Evolutionary conservation across 352 stramenopile genomes (phyloP), one percentile per base, ranked within the genome.

Genomic region (Phytophthora tubulina): DNA sequence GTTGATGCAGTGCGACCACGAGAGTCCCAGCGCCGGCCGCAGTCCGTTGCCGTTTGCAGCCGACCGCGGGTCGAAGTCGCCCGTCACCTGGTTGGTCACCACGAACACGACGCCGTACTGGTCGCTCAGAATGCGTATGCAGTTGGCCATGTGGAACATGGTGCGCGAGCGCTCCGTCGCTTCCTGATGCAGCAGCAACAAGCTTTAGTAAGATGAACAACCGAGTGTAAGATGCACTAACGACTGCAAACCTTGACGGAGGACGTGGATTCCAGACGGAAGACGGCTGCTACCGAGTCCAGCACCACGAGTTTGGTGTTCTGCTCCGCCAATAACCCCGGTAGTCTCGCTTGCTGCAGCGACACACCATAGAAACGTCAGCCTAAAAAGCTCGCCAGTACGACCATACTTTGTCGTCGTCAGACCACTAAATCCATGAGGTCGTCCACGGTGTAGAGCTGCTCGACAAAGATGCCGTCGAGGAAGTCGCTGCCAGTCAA

Each of bases 1-100:
- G 70, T 94, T 94, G 73, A 96, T 79, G 76, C 89, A 96, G 75
- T 91, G 85, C 33, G 89, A 92, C 89, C 89, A 96, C 3, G 89
- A 93, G 4, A 94, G 62, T 1, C 89, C 89, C 2, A 96, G 70
- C 30, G 89, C 86, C 2, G 89, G 89, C 35, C 89, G 85, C 58
- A 78, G 48, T 31, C 75, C 74, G 41, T 69, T 78, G n/a, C 54
- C 49, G 6, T 14, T 63, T 35, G 54, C 73, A 2, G 50, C 58
- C 0, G 67, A 70, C 13, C 74, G 70, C 17, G 75, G 57, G 9
- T 73, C 71, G 48, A 95, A 83, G 59, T 91, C 90, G 21, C 84
- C 81, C 11, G 85, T 96, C 44, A 96, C 88, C 70, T 95, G 89
- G 63, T 96, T 96, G 8, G 86, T 90, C 36, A 92, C 49, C 17